Evolutionary conservation across 2,329 filamentous ascomycete genomes (phyloP), one percentile per base, ranked within the genome.

Genomic region (Phaeosphaeriaceae sp.): DNA sequence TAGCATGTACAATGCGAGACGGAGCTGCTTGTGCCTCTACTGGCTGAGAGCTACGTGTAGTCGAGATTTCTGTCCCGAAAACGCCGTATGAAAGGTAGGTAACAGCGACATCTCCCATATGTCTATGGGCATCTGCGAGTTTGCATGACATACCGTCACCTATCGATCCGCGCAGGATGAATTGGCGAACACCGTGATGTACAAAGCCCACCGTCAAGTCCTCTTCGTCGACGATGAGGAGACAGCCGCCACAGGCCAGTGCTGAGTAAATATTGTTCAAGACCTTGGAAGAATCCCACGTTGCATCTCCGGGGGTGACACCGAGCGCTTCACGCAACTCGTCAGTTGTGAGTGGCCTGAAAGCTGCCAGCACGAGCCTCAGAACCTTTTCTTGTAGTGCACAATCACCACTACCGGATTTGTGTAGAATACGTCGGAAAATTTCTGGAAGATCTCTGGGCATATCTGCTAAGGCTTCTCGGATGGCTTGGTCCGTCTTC

Each of bases 321-420:
- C 78, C 79, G 0, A 80, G 51, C 5, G 78, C 78, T 67, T 82
- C 79, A 19, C 71, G 68, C 49, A 83, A 63, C 50, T 82, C 75
- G 0, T 76, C 66, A 0, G 50, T 60, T 0, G 71, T 75, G 8
- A 82, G 56, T 0, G 77, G 72, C 8, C 73, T 69, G 0, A 42
- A 52, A 11, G 77, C 76, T 0, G 62, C 68, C 0, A 65, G 51
- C 0, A 82, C 24, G 28, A 81, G 53, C 15, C 79, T 60, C 0
- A 82, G 2, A 23, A 59, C 4, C 15, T 61, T 48, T 78, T 73
- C 17, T 71, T 74, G 1, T 49, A 30, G 47, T 54, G 52, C 24
- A 55, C 61, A 30, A 28, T 63, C 46, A 2, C 42, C 53, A 1
- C 13, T 22, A 52, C 52, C 52, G 15, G 54, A 54, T 11, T 59